These are phyloP conservation scores for Tylopilus balloui DNA, from an alignment of 768 basidiomycete species.

Conservation along the genomic window DNA sequence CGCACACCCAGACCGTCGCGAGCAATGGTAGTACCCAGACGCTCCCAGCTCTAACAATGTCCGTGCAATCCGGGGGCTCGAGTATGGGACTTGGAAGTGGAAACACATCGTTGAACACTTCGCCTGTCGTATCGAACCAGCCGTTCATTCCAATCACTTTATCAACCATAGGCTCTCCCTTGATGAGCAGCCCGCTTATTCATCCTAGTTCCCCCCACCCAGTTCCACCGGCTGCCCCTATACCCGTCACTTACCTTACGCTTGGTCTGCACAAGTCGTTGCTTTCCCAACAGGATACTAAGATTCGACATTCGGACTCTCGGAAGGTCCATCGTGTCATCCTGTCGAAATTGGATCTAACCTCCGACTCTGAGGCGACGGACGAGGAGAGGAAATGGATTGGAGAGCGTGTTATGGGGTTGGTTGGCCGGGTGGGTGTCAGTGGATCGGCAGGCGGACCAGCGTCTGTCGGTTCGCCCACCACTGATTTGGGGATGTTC, in stretches of 20 bases:
- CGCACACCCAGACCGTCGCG: constrained; percentile 16
- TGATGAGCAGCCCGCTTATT: constrained; percentile 6
- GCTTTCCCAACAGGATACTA: constrained; percentile 28
- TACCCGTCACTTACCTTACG: constrained; percentile 21
- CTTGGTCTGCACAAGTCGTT: constrained; percentile 21
- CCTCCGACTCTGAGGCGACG: constrained; percentile 30
- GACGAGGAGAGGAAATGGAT: constrained; percentile 31
- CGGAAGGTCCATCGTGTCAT: constrained; percentile 62
- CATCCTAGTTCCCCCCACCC: constrained; percentile 15
- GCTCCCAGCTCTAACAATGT: constrained; percentile 31
- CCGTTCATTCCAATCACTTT: constrained; percentile 3
- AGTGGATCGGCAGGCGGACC: constrained; percentile 35
- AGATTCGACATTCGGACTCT: constrained; percentile 40
- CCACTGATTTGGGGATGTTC: constrained; percentile 50
- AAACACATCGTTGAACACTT: constrained; percentile 16
- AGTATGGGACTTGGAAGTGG: constrained; percentile 10
- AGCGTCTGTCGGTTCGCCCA: constrained; percentile 42
- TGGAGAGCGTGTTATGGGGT: constrained; percentile 34
- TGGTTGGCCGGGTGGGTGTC: constrained; percentile 36
- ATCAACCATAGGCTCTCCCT: constrained; percentile 6
- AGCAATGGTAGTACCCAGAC: constrained; percentile 15
- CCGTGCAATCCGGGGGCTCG: constrained; percentile 15
- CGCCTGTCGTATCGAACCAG: constrained; percentile 11
- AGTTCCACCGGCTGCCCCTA: background rate
- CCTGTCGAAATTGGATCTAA: constrained; percentile 51